Percentiles rank a stretch among this genome's conserved stretches.
Conservation (phyloP, 805 yeast species). For the Starmerella bombicola region DNA sequence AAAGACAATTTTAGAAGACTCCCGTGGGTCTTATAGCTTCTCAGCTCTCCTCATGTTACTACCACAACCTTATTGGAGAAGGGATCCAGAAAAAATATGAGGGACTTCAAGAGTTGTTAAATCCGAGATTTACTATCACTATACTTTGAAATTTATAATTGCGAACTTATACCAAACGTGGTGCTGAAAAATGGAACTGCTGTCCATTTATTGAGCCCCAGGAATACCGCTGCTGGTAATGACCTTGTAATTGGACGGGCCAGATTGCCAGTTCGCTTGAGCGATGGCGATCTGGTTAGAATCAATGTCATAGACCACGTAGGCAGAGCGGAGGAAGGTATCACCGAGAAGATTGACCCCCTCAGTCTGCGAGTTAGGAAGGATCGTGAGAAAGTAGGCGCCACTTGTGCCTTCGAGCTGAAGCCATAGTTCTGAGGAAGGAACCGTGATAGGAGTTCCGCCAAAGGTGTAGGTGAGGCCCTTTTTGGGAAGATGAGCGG, state of each 20-base stretch:
- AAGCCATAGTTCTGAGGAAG: constrained; percentile 19
- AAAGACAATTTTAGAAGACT: no score
- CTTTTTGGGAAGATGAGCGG: neutral
- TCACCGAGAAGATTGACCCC: constrained; percentile 44
- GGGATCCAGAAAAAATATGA: no score
- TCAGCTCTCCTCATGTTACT: no score
- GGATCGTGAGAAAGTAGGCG: constrained; percentile 6
- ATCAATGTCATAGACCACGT: constrained; percentile 54
- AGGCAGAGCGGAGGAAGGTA: constrained; percentile 48
- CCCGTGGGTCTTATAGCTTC: no score
- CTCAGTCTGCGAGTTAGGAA: constrained; percentile 14
- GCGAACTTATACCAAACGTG: no score
- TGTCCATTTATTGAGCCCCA: no score
- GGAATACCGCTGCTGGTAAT: neutral
- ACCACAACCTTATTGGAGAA: no score
- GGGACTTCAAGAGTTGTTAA: no score
- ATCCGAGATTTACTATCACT: no score
- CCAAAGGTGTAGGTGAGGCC: constrained; percentile 17
- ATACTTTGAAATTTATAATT: no score
- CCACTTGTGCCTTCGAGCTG: constrained; percentile 1
- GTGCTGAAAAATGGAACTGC: no score
- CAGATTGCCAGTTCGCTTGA: constrained; percentile 29
- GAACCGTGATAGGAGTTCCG: constrained; percentile 19
- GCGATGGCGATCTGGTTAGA: constrained; percentile 45
- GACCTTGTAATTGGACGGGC: neutral